Conservation (phyloP, 805 yeast species). For the Saturnispora kantuleensis region DNA sequence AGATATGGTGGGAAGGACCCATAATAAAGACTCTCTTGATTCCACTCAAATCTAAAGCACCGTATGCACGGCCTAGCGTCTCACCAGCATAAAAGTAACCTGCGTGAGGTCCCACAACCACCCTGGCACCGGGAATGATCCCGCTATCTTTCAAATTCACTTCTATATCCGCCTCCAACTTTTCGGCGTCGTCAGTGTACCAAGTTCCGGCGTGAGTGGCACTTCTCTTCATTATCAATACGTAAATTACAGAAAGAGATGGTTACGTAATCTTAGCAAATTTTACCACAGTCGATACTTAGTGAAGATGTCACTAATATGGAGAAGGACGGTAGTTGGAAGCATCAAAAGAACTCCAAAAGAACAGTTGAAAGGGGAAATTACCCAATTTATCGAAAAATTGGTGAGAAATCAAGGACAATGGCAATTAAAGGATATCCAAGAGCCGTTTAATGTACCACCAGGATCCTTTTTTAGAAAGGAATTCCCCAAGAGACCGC, state of each 20-base stretch:
- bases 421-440: background rate
- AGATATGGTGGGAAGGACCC: slow-evolving; percentile 92
- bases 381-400: background rate
- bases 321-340: too few species aligned
- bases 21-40: slow-evolving; percentile 61
- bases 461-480: too few species aligned
- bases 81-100: slow-evolving; percentile 80
- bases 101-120: slow-evolving; percentile 73
- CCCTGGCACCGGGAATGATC: slow-evolving; percentile 32
- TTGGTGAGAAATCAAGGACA: background rate
- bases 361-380: background rate
- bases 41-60: slow-evolving; percentile 50
- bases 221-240: slow-evolving; percentile 15
- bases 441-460: background rate
- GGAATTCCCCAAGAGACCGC: too few species aligned
- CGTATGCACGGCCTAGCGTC: slow-evolving; percentile 69
- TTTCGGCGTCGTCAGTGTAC: slow-evolving; percentile 46
- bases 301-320: too few species aligned
- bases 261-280: background rate
- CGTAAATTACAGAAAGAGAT: too few species aligned
- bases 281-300: background rate
- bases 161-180: slow-evolving; percentile 42
- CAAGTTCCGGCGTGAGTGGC: slow-evolving; percentile 91
- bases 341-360: background rate
- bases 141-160: slow-evolving; percentile 32